Evolutionary conservation across 129 eudicot genomes (phyloP).

Genomic region (Flaveria robusta): DNA sequence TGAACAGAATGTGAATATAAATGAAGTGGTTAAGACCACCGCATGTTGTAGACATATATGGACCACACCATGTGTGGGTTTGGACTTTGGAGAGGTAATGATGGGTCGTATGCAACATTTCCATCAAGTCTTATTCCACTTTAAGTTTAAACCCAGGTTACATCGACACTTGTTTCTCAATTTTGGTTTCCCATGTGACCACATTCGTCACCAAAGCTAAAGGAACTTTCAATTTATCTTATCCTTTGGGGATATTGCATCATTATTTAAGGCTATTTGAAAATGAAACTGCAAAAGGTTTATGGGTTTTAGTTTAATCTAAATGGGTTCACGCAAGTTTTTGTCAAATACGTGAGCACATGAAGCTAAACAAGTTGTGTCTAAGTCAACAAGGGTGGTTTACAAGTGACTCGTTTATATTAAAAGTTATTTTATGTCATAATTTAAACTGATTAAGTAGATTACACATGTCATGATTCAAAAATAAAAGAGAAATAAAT

Average conservation of each 20-base stretch:
- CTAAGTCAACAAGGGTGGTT: too few relatives aligned
- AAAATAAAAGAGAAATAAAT: too few relatives aligned
- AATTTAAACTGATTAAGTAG: too few relatives aligned
- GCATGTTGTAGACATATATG: conserved; percentile 19
- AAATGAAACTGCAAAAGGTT: conserved; percentile 26
- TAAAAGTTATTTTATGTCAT: too few relatives aligned
- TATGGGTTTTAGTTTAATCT: background rate
- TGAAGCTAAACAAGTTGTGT: too few relatives aligned
- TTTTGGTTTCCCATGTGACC: conserved; percentile 38
- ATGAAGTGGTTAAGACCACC: background rate
- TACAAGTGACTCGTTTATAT: too few relatives aligned
- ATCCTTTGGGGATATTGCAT: conserved; percentile 23
- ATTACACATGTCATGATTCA: too few relatives aligned
- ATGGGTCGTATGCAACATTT: conserved; percentile 31
- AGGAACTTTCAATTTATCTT: conserved; percentile 26
- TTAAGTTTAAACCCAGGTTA: conserved; percentile 14
- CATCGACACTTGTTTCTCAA: conserved; percentile 34
- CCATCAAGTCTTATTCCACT: conserved; percentile 30
- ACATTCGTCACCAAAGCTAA: conserved; percentile 26
- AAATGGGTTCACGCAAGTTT: background rate
- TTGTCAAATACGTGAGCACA: too few relatives aligned
- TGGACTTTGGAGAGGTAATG: conserved; percentile 28
- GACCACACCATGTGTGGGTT: conserved; percentile 33
- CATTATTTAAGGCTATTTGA: conserved; percentile 12
- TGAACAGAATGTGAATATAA: background rate